Evolutionary conservation across 208 protist genomes (phyloP).

Genomic region (Leishmania mexicana): DNA sequence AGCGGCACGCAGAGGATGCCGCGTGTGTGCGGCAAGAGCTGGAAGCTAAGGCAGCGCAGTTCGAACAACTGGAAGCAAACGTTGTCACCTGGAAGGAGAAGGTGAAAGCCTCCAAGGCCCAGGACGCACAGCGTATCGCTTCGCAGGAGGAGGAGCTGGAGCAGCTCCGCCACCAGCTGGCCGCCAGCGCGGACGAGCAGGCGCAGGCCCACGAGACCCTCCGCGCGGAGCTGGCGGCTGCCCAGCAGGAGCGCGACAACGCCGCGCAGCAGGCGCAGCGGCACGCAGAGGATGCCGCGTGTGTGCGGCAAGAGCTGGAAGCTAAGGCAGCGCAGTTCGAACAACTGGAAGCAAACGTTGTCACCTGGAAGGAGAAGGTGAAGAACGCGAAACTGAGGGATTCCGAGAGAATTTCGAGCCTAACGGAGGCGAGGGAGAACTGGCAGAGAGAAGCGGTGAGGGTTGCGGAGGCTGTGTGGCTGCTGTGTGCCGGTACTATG

Average conservation of each 20-base stretch:
- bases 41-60: not conserved
- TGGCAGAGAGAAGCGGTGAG: not conserved
- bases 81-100: conserved; percentile 66
- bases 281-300: not conserved
- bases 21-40: conserved; percentile 1
- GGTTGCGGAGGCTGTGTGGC: not conserved
- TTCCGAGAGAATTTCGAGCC: not conserved
- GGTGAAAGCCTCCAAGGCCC: conserved; percentile 48
- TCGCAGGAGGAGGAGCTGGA: conserved; percentile 8
- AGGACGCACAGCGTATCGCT: not conserved
- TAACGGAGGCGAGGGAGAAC: not conserved
- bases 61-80: not conserved
- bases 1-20: not conserved
- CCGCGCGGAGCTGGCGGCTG: not conserved
- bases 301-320: not conserved
- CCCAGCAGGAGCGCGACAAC: not conserved
- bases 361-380: not conserved
- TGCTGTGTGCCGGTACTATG: not conserved
- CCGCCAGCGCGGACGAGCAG: not conserved
- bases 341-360: not conserved
- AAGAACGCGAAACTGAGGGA: not conserved
- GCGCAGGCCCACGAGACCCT: not conserved
- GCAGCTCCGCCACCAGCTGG: not conserved
- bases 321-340: not conserved
- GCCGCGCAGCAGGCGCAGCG: conserved; percentile 4